Conservation (phyloP, 805 yeast species). For the Dipodascopsis uninucleata region DNA sequence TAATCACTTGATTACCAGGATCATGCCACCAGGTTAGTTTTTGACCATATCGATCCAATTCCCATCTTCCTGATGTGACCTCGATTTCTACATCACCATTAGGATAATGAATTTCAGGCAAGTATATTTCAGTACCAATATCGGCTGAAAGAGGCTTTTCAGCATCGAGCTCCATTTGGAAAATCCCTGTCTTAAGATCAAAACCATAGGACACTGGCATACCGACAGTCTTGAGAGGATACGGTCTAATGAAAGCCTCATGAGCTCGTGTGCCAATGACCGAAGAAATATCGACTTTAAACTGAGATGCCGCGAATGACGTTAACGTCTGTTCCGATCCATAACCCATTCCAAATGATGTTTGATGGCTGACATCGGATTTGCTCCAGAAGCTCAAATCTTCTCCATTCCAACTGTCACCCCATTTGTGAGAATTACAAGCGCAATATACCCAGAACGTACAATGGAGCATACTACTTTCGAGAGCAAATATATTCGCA, state of each 20-base stretch:
- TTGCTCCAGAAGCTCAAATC: slow-evolving; percentile 83
- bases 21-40: slow-evolving; percentile 70
- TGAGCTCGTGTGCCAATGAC: slow-evolving; percentile 68
- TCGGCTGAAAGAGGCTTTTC: slow-evolving; percentile 12
- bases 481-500: slow-evolving; percentile 75
- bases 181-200: slow-evolving; percentile 49
- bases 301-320: slow-evolving; percentile 1
- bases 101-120: slow-evolving; percentile 73
- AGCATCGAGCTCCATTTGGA: slow-evolving; percentile 41
- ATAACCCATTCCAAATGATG: too few species aligned
- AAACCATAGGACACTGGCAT: slow-evolving; percentile 52
- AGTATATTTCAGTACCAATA: slow-evolving; percentile 55
- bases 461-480: slow-evolving; percentile 64
- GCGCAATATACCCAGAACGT: slow-evolving; percentile 85
- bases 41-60: slow-evolving; percentile 50
- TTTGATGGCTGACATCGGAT: slow-evolving; percentile 9
- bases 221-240: slow-evolving; percentile 64
- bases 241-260: slow-evolving; percentile 75
- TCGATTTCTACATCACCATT: slow-evolving; percentile 47
- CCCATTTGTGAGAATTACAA: slow-evolving; percentile 73
- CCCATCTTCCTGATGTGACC: slow-evolving; percentile 55
- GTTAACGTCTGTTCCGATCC: background rate
- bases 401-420: slow-evolving; percentile 91
- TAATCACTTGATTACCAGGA: slow-evolving; percentile 40
- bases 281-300: slow-evolving; percentile 8